These are phyloP conservation scores for Leptographium wingfieldii DNA, from an alignment of 2,329 filamentous ascomycete species.

Conservation along the genomic window DNA sequence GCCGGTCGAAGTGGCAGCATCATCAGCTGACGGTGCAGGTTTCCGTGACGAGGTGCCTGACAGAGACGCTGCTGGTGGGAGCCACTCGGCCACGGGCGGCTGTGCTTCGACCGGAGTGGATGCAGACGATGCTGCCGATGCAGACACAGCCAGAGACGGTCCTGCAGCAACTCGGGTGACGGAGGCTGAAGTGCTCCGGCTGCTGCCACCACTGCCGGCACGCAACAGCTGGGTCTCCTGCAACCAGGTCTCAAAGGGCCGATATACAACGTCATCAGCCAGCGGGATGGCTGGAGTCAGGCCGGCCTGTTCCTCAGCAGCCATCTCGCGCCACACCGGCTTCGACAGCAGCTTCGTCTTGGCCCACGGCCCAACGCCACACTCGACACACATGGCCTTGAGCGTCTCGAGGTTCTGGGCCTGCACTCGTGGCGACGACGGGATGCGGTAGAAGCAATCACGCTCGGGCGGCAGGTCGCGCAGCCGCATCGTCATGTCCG, in stretches of 20 bases:
- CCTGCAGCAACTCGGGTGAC: background rate
- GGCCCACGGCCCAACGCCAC: slow-evolving; percentile 45
- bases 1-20: slow-evolving; percentile 17
- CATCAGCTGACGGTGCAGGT: slow-evolving; percentile 16
- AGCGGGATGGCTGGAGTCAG: slow-evolving; percentile 52
- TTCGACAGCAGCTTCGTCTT: slow-evolving; percentile 34
- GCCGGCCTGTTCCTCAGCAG: slow-evolving; percentile 54
- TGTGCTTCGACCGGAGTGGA: background rate
- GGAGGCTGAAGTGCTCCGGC: background rate
- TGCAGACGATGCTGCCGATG: background rate
- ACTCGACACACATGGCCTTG: slow-evolving; percentile 43
- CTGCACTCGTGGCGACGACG: slow-evolving; percentile 31
- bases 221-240: slow-evolving; percentile 34
- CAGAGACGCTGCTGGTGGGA: slow-evolving; percentile 13
- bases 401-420: slow-evolving; percentile 38
- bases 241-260: slow-evolving; percentile 49
- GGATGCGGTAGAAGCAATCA: slow-evolving; percentile 43
- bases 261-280: slow-evolving; percentile 48
- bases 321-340: slow-evolving; percentile 53
- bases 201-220: background rate
- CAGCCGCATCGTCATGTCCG: slow-evolving; percentile 46
- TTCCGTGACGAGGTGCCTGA: background rate
- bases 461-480: slow-evolving; percentile 44
- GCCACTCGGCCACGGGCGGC: slow-evolving; percentile 8
- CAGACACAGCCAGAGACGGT: background rate